These are phyloP conservation scores for Colletotrichum gloeosporioides DNA, from an alignment of 2,329 filamentous ascomycete species.

Conservation along the genomic window DNA sequence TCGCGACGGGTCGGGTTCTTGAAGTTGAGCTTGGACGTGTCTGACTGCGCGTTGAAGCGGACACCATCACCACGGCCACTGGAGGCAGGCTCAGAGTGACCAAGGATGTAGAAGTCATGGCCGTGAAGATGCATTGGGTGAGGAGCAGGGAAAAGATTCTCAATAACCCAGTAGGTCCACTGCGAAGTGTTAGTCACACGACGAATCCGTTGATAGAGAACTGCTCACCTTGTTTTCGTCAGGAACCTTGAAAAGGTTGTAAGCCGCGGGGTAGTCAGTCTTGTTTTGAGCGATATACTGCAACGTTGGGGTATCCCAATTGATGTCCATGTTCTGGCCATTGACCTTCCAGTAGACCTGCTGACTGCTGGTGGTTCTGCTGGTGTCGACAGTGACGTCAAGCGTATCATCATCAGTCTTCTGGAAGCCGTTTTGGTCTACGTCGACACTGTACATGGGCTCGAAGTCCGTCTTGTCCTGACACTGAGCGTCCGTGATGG, in stretches of 20 bases:
- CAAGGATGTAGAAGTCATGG: slow-evolving; percentile 54
- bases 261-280: not conserved
- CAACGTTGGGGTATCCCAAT: slow-evolving; percentile 46
- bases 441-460: slow-evolving; percentile 32
- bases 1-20: slow-evolving; percentile 52
- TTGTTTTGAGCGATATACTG: slow-evolving; percentile 24
- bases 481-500: slow-evolving; percentile 25
- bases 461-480: slow-evolving; percentile 25
- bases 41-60: slow-evolving; percentile 32
- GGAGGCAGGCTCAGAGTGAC: slow-evolving; percentile 24
- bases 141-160: slow-evolving; percentile 17
- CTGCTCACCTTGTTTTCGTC: not conserved
- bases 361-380: slow-evolving; percentile 24
- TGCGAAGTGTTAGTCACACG: not conserved
- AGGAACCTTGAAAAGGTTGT: slow-evolving; percentile 18
- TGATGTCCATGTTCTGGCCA: slow-evolving; percentile 36
- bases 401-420: slow-evolving; percentile 27
- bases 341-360: slow-evolving; percentile 38
- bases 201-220: too few species aligned
- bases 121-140: slow-evolving; percentile 23
- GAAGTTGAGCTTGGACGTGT: slow-evolving; percentile 37
- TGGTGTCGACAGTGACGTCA: slow-evolving; percentile 26
- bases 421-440: slow-evolving; percentile 29
- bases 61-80: slow-evolving; percentile 6
- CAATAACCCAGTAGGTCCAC: slow-evolving; percentile 22